phyloP scores from a whole-genome alignment of 495 filamentous ascomycete genomes.

The Amphirosellinia nigrospora region DNA sequence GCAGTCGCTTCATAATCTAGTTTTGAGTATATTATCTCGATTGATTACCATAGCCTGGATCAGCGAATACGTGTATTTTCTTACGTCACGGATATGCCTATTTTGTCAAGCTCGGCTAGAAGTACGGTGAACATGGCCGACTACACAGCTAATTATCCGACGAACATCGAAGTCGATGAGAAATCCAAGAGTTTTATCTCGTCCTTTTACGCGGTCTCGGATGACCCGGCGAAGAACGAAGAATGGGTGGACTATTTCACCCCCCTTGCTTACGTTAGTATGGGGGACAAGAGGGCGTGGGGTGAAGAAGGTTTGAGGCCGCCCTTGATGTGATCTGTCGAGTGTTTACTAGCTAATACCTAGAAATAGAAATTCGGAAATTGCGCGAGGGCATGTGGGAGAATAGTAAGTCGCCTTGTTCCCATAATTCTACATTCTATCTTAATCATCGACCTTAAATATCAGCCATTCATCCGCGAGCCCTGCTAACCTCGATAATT shows the following conservation, averaged over 20 bases:
- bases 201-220: constrained; percentile 47
- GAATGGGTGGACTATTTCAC: constrained; percentile 48
- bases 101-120: neutral
- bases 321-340: neutral
- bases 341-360: neutral
- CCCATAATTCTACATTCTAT: neutral
- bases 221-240: constrained; percentile 41
- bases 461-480: neutral
- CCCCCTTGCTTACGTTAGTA: constrained; percentile 40
- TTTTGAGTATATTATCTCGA: neutral
- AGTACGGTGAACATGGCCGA: neutral
- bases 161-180: constrained; percentile 26
- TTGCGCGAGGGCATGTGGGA: constrained; percentile 38
- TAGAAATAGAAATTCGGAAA: constrained; percentile 29
- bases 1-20: neutral
- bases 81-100: neutral
- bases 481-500: constrained; percentile 26
- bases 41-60: neutral
- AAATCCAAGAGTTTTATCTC: constrained; percentile 42
- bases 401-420: constrained; percentile 7
- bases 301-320: constrained; percentile 40
- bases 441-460: neutral
- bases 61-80: neutral
- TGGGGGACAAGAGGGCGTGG: constrained; percentile 39
- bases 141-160: constrained; percentile 42